Conservation (phyloP, 2,329 filamentous ascomycete species). For the Beauveria asiatica region DNA sequence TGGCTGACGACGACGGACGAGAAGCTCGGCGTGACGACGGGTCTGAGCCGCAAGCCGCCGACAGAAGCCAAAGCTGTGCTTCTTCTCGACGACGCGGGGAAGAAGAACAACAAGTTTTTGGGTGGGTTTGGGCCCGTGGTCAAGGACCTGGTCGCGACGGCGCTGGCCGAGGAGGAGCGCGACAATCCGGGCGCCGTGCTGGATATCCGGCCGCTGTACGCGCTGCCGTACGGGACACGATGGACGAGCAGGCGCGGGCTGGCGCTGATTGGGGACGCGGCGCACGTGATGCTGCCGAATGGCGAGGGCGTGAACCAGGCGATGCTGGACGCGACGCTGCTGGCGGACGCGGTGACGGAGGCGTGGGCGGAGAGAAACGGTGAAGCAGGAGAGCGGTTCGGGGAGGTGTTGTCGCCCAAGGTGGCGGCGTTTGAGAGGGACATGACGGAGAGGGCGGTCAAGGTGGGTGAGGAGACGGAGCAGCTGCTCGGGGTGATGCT, state of each 20-base stretch:
- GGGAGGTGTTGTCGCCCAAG: conserved; percentile 13
- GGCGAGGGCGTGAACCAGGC: conserved; percentile 48
- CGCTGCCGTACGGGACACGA: conserved; percentile 32
- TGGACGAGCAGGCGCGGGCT: conserved; percentile 35
- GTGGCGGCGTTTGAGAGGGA: conserved; percentile 18
- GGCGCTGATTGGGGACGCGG: conserved; percentile 47
- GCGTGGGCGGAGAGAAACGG: neutral
- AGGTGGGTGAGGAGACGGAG: neutral
- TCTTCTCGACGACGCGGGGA: neutral
- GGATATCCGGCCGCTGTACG: conserved; percentile 22
- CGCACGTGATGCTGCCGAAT: conserved; percentile 43
- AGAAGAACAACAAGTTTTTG: neutral
- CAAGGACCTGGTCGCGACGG: conserved; percentile 20
- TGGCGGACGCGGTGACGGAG: conserved; percentile 27
- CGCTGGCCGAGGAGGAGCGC: conserved; percentile 19
- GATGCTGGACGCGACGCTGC: conserved; percentile 39
- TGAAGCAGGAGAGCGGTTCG: conserved; percentile 10
- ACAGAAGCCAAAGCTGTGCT: neutral
- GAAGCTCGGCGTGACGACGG: conserved; percentile 11
- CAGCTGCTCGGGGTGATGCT: conserved; percentile 4
- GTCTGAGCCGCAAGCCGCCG: neutral
- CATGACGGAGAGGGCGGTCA: conserved; percentile 8
- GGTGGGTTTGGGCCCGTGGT: conserved; percentile 11
- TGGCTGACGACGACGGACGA: conserved; percentile 20
- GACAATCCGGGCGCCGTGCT: conserved; percentile 9